phyloP scores from a whole-genome alignment of 2,329 filamentous ascomycete species.

The Colletotrichum euphorbiae region DNA sequence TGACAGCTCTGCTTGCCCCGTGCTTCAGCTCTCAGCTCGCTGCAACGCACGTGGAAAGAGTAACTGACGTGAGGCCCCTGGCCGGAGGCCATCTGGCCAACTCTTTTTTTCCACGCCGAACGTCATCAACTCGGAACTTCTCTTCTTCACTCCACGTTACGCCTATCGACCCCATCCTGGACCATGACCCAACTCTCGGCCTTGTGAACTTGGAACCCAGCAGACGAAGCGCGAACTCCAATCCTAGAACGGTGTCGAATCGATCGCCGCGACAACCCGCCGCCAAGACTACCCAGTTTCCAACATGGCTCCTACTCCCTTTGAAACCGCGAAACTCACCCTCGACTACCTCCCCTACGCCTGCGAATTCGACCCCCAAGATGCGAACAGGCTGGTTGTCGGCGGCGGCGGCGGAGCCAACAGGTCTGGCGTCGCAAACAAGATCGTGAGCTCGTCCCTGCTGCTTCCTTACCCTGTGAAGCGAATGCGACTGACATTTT shows the following conservation, averaged over 20 bases:
- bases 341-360: slow-evolving; percentile 88
- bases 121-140: slow-evolving; percentile 23
- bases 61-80: background rate
- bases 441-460: slow-evolving; percentile 71
- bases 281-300: slow-evolving; percentile 16
- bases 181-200: slow-evolving; percentile 22
- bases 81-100: slow-evolving; percentile 35
- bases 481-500: slow-evolving; percentile 30
- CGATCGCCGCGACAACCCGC: slow-evolving; percentile 14
- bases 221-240: background rate
- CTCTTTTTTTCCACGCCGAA: slow-evolving; percentile 31
- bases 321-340: slow-evolving; percentile 69
- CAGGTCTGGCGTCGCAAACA: slow-evolving; percentile 85
- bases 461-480: background rate
- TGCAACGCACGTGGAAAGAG: slow-evolving; percentile 18
- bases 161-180: background rate
- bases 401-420: slow-evolving; percentile 89
- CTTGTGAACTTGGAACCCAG: background rate
- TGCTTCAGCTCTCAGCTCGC: slow-evolving; percentile 35
- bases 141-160: slow-evolving; percentile 1
- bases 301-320: slow-evolving; percentile 51
- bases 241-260: background rate
- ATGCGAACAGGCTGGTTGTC: slow-evolving; percentile 81
- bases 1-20: slow-evolving; percentile 20
- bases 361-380: slow-evolving; percentile 87